Evolutionary conservation across 2,329 filamentous ascomycete genomes (phyloP).

Genomic region (Penicillium sumatraense): DNA sequence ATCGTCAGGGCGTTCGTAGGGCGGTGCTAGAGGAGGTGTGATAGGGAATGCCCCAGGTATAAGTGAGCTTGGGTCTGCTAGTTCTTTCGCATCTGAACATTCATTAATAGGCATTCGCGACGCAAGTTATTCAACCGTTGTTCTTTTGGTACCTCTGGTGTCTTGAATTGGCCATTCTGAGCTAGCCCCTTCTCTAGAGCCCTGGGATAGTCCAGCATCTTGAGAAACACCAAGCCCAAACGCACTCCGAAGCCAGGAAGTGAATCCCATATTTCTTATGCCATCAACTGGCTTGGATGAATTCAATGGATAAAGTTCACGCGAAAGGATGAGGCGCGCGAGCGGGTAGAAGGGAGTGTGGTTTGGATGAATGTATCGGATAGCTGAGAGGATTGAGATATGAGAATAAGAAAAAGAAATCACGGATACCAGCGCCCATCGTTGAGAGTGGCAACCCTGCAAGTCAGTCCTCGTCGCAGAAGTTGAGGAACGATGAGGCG

Average conservation of each 20-base stretch:
- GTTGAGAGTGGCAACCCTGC: constrained; percentile 13
- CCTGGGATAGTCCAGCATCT: neutral
- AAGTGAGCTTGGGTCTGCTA: neutral
- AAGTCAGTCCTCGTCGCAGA: constrained; percentile 9
- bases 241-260: no score
- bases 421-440: constrained; percentile 20
- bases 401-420: neutral
- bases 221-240: no score
- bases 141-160: constrained; percentile 7
- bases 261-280: neutral
- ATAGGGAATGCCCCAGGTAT: neutral
- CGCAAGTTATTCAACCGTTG: neutral
- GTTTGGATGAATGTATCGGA: constrained; percentile 4
- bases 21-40: neutral
- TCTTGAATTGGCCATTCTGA: neutral
- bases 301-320: neutral
- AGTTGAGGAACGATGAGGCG: constrained; percentile 3
- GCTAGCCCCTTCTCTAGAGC: neutral
- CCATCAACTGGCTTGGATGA: neutral
- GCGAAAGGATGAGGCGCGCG: neutral
- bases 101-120: neutral
- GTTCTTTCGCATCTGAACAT: neutral
- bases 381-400: neutral
- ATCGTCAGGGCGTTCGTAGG: neutral
- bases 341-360: neutral